Base-by-base conservation (phyloP, 192 early-diverging fungal species). In the Pilaira anomala region DNA sequence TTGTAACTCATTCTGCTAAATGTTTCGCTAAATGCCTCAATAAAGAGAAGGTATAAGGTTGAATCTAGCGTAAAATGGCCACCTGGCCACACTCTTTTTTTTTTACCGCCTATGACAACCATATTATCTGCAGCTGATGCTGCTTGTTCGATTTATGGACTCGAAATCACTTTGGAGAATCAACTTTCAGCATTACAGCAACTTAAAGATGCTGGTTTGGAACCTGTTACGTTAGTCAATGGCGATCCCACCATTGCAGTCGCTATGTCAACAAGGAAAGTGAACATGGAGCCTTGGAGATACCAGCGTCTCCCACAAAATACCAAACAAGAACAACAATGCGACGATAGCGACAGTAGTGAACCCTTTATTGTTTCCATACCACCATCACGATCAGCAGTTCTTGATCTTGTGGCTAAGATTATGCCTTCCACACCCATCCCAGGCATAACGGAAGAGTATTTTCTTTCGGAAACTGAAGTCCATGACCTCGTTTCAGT, bases 1-100 rank as follows among this genome's bases (percentile, higher is more conserved):
- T 62, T 49, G 60, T 29, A 48, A 48, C 60, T 62, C 44, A 62
- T 62, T 62, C 60, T 62, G 46, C 29, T 49, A 62, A 62, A 49
- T 62, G 46, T 48, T 16, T 62, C 29, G 46, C 29, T 49, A 62
- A 62, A 49, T 62, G 46, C 28, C 28, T 62, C 29, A 49, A 62
- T 25, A 62, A 62, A 33, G 46, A 62, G 18, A 62, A 25, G 46
- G 22, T 62, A 33, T 62, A 42, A 41, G 22, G 51, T 33, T 33
- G 30, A 33, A 33, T 33, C 30, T 7, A 33, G 7, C 7, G 30
- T 7, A 33, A 33, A 33, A 7, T 33, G 30, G 30, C 30, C 30
- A 33, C 30, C 3, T 33, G 7, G 30, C 7, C 21, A 21, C 21
- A 16, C 45, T 13, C 21, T n/a, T 48, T 48, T 48, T 48, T 48